A percentile compares a stretch with the other conserved stretches of the same genome.
Evolutionary conservation across 2,329 filamentous ascomycete species (phyloP).

Genomic region (Plectosphaerella sp.): DNA sequence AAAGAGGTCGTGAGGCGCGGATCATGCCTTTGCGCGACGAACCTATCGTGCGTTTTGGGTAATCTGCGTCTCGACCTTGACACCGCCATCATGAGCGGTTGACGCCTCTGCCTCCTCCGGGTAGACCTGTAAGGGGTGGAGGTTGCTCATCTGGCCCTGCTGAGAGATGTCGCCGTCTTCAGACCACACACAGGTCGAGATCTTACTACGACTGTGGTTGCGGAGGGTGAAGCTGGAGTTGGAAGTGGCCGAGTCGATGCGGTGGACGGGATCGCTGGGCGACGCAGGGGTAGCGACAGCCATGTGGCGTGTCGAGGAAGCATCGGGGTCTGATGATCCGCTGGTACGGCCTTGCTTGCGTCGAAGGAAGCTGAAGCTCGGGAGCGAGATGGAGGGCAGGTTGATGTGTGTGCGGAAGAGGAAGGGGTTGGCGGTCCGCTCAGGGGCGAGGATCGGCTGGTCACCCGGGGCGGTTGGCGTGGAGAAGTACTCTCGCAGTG

Average conservation of each 20-base stretch:
- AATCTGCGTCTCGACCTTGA: slow-evolving; percentile 19
- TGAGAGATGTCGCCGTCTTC: slow-evolving; percentile 10
- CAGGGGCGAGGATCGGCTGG: background rate
- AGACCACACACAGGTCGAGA: slow-evolving; percentile 23
- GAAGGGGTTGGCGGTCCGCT: slow-evolving; percentile 22
- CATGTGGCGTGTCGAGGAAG: background rate
- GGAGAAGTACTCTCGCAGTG: background rate
- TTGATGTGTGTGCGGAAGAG: slow-evolving; percentile 27
- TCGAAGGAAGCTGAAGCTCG: background rate
- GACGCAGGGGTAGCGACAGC: background rate
- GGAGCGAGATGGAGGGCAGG: slow-evolving; percentile 11
- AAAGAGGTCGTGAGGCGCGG: too few relatives aligned
- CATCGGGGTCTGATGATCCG: background rate
- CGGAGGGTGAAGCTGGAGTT: slow-evolving; percentile 5
- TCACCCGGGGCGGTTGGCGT: background rate
- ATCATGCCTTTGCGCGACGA: background rate
- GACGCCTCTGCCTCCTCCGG: slow-evolving; percentile 3
- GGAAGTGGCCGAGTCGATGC: background rate
- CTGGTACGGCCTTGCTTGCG: background rate
- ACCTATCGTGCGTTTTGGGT: slow-evolving; percentile 3
- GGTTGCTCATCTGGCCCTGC: background rate
- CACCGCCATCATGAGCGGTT: background rate
- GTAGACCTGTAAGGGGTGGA: slow-evolving; percentile 7
- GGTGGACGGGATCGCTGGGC: background rate
- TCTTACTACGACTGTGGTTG: background rate